phyloP scores from a whole-genome alignment of 2,329 filamentous ascomycete species.

The Fusarium keratoplasticum region DNA sequence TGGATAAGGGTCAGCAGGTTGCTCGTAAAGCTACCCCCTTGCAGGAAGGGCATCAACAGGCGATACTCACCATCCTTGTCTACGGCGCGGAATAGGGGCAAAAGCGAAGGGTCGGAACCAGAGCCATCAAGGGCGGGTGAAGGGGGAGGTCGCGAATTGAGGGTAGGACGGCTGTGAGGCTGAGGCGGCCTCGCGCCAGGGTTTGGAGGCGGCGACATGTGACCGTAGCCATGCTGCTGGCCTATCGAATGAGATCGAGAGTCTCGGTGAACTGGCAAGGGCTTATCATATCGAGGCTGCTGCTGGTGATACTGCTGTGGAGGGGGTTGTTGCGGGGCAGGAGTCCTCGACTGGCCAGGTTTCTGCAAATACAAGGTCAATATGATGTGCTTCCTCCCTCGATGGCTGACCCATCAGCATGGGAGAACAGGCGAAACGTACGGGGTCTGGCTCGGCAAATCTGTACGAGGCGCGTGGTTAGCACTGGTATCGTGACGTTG shows the following conservation, averaged over 20 bases:
- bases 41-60: not conserved
- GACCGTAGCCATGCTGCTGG: conserved; percentile 52
- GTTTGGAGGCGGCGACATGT: conserved; percentile 64
- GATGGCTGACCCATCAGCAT: not conserved
- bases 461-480: conserved; percentile 53
- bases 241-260: conserved; percentile 41
- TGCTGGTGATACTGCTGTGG: conserved; percentile 45
- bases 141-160: conserved; percentile 72
- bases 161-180: conserved; percentile 63
- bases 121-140: conserved; percentile 67
- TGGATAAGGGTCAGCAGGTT: conserved; percentile 44
- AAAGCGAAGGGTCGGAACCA: conserved; percentile 67
- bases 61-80: conserved; percentile 79
- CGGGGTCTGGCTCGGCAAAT: conserved; percentile 81
- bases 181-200: conserved; percentile 54
- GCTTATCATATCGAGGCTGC: conserved; percentile 61
- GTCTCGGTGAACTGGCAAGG: conserved; percentile 52
- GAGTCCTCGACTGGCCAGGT: conserved; percentile 48
- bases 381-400: conserved; percentile 9
- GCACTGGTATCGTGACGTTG: conserved; percentile 31
- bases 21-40: not conserved
- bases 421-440: conserved; percentile 50
- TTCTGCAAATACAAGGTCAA: conserved; percentile 49
- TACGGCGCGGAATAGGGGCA: conserved; percentile 89
- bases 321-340: conserved; percentile 44